Base-by-base conservation (phyloP, 2,329 filamentous ascomycete genomes). In the Capronia americana region DNA sequence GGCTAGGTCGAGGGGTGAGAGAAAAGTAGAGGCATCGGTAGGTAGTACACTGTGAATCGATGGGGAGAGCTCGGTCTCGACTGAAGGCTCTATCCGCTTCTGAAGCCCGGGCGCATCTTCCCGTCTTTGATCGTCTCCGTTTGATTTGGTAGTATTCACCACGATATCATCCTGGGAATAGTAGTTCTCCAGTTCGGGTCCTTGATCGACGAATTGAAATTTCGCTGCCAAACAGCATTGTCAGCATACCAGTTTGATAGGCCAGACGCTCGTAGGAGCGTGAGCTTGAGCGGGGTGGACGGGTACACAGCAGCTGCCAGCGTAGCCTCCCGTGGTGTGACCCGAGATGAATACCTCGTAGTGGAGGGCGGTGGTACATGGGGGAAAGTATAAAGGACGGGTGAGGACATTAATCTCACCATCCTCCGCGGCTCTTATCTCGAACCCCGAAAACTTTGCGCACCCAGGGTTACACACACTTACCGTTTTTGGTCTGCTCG, bases 161-260 rank as follows among this genome's bases (percentile, higher is more conserved):
- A 61, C 57, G 46, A 65, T 17, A 12, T 70, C 67, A 54, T 72
- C 70, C 61, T 67, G 66, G 26, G 71, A 66, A 60, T 73, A 73
- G 61, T 71, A 71, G 53, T 73, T 72, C 61, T 73, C 70, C 38
- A 73, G 58, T 50, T 73, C 71, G 4, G 70, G 70, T 11, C 69
- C 69, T 61, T 72, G 66, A 46, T 73, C 71, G 56, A 72, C 70
- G 48, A 73, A 71, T 66, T 73, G 71, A 48, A 73, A 68, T 61
- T 69, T 73, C 3, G 69, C 71, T 73, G 57, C 57, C 28, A 48
- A 38, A 32, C 41, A 57, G 48, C 24, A 34, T 20, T 12, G 63
- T 68, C 56, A 68, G 63, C 44, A 58, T 20, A 34, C 11, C 17
- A 38, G 34, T 11, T 55, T 63, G 48, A 63, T 63, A 63, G 66